Evolutionary conservation across 805 yeast genomes (phyloP).

Genomic region (Candida nanaspora): DNA sequence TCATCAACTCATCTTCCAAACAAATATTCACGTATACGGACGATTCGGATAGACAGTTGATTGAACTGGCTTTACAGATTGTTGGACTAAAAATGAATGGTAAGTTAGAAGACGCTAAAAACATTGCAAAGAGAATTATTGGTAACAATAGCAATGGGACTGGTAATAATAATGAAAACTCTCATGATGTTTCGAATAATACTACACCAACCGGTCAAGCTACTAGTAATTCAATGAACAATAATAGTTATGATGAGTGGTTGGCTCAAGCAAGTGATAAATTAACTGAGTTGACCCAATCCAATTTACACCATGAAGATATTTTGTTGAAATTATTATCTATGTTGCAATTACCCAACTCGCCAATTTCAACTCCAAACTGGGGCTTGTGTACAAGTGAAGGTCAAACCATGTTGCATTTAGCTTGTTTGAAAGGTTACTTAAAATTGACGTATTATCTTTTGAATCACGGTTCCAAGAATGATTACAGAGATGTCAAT

Average conservation of each 20-base stretch:
- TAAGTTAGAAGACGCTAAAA: slow-evolving; percentile 86
- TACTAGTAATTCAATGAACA: background rate
- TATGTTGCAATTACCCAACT: slow-evolving; percentile 60
- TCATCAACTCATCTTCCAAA: slow-evolving; percentile 23
- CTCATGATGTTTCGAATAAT: slow-evolving; percentile 12
- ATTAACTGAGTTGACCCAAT: slow-evolving; percentile 38
- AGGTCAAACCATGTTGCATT: slow-evolving; percentile 85
- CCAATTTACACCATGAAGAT: slow-evolving; percentile 41
- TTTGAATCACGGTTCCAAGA: slow-evolving; percentile 54
- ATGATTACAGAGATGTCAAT: slow-evolving; percentile 67
- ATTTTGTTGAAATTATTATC: slow-evolving; percentile 42
- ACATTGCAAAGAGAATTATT: slow-evolving; percentile 86
- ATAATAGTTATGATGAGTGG: slow-evolving; percentile 35
- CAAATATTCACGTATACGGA: slow-evolving; percentile 86
- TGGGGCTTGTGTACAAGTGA: slow-evolving; percentile 75
- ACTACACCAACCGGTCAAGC: slow-evolving; percentile 8
- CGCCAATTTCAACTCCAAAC: slow-evolving; percentile 54
- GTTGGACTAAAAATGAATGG: slow-evolving; percentile 98
- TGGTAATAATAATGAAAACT: slow-evolving; percentile 11
- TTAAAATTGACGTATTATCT: slow-evolving; percentile 52
- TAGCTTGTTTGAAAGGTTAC: slow-evolving; percentile 76
- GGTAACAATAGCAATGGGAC: slow-evolving; percentile 45
- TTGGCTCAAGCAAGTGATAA: slow-evolving; percentile 44
- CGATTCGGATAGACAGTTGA: slow-evolving; percentile 90
- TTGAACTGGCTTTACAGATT: slow-evolving; percentile 91